Evolutionary conservation across 2,329 filamentous ascomycete genomes (phyloP).

Genomic region (Xylaria sp.): DNA sequence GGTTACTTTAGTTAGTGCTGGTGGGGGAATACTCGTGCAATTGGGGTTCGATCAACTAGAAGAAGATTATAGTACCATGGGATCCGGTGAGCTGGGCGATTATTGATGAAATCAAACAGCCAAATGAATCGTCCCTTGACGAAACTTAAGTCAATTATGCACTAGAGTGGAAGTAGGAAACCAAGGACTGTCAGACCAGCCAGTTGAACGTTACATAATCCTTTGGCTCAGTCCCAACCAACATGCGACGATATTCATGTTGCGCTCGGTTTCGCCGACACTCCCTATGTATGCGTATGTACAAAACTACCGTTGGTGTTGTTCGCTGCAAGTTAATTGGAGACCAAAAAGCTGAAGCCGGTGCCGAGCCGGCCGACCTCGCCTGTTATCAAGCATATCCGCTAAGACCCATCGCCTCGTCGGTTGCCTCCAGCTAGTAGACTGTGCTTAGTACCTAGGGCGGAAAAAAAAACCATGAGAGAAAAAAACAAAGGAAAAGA

Average conservation of each 20-base stretch:
- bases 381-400: conserved; percentile 6
- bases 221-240: background rate
- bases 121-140: background rate
- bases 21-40: conserved; percentile 22
- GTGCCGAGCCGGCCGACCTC: conserved; percentile 14
- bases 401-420: conserved; percentile 16
- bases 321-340: conserved; percentile 13
- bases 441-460: conserved; percentile 4
- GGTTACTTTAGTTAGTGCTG: conserved; percentile 27
- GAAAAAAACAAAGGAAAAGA: conserved; percentile 1
- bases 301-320: background rate
- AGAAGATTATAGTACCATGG: background rate
- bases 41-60: conserved; percentile 22
- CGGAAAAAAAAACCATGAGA: background rate
- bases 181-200: background rate
- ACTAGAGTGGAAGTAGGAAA: background rate
- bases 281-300: background rate
- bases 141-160: background rate
- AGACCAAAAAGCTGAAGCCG: conserved; percentile 2
- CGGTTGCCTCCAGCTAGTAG: conserved; percentile 30
- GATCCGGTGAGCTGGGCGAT: conserved; percentile 22
- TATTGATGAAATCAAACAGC: conserved; percentile 5
- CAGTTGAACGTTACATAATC: conserved; percentile 16
- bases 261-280: conserved; percentile 34
- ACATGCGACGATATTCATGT: background rate